These are phyloP conservation scores for Bathelium albidoporum DNA, from an alignment of 495 filamentous ascomycete species.

Conservation along the genomic window DNA sequence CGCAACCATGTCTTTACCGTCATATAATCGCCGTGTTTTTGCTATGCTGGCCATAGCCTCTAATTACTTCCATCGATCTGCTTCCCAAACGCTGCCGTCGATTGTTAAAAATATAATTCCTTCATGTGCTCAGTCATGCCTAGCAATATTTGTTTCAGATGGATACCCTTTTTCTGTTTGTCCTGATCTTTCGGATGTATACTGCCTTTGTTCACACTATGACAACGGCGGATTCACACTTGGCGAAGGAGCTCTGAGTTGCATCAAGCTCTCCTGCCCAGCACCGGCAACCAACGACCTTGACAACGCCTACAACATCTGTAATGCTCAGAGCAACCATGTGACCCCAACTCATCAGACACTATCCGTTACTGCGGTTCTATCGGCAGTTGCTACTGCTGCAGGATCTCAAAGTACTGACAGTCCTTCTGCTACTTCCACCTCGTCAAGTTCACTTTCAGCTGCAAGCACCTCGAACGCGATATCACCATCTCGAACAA, in stretches of 20 bases:
- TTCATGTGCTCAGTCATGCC: neutral
- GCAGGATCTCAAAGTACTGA: neutral
- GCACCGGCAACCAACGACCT: neutral
- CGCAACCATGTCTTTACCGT: neutral
- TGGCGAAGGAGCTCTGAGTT: conserved; percentile 18
- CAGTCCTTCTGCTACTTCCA: neutral
- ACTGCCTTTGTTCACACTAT: conserved; percentile 18
- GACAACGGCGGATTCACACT: conserved; percentile 17
- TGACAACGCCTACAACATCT: conserved; percentile 13
- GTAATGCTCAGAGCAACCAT: conserved; percentile 7
- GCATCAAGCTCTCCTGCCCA: conserved; percentile 14
- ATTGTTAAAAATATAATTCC: neutral
- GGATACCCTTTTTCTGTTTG: conserved; percentile 3
- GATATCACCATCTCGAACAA: conserved; percentile 4
- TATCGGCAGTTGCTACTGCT: neutral
- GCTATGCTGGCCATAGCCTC: conserved; percentile 1
- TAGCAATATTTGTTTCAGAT: neutral
- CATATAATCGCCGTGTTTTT: neutral
- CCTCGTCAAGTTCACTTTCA: neutral
- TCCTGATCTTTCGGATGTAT: neutral
- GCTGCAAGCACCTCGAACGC: conserved; percentile 11
- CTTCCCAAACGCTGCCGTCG: neutral
- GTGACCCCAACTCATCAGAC: conserved; percentile 14
- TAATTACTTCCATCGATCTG: neutral
- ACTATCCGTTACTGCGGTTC: neutral